Base-by-base conservation (phyloP, 2,329 filamentous ascomycete genomes). In the Canariomyces notabilis region DNA sequence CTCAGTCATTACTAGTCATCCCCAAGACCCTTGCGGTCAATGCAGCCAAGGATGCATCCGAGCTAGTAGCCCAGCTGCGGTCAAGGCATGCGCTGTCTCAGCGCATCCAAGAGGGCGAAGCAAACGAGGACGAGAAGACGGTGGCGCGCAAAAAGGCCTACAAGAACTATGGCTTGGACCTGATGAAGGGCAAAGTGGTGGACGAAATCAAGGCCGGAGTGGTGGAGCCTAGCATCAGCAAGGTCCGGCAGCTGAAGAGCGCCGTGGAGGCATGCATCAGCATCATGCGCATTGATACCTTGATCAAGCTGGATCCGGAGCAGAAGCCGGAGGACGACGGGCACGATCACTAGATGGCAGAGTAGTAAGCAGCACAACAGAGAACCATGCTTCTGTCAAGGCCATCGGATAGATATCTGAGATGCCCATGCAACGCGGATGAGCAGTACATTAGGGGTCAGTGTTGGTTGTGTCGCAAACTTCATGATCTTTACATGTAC, bases 211-310 rank as follows among this genome's bases (percentile, higher is more conserved):
- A 97, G 79, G 83, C 88, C 11, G 93, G 93, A 63, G 90, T 98
- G 52, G 69, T 98, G 63, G 93, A 98, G 75, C 93, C 93, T 23
- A 95, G 87, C 70, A 89, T 98, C 75, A 96, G 91, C 79, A 98
- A 98, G 78, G 80, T 98, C 58, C 86, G 91, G 70, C 93, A 97
- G 76, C 76, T 98, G 64, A 98, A 98, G 84, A 94, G 87, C 70
- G 93, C 93, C 21, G 93, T 98, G 40, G 93, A 98, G 73, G 93
- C 93, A 45, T 97, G 93, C 69, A 95, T 98, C 69, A 87, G 89
- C 64, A 97, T 98, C 67, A 97, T 98, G 93, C 82, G 93, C 62
- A 98, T 98, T 65, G 93, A 98, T 74, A 97, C 93, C 56, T 77
- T 98, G 70, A 97, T 98, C 72, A 95, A 95, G 76, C 74, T 98